These are phyloP conservation scores for Sphaerulina populicola DNA, from an alignment of 2,329 filamentous ascomycete genomes.

Conservation along the genomic window DNA sequence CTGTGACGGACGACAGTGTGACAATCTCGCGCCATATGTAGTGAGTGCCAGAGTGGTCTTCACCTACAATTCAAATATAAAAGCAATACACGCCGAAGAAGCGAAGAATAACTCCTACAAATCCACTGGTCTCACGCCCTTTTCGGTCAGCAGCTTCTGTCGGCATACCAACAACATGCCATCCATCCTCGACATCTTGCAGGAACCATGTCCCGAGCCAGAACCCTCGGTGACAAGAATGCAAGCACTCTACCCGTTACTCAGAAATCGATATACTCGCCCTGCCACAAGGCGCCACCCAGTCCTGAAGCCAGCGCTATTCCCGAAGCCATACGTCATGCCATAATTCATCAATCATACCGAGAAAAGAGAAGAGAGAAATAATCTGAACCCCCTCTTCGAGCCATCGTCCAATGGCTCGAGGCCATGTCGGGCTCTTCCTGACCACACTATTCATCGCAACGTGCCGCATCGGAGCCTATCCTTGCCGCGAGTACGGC, in stretches of 20 bases:
- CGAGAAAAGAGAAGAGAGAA: background rate
- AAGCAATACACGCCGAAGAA: background rate
- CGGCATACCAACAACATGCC: background rate
- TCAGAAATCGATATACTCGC: too few species aligned
- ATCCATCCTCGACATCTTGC: background rate
- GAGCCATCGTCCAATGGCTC: background rate
- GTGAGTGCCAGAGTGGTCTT: background rate
- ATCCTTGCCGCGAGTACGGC: slow-evolving; percentile 65
- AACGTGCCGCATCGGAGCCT: background rate
- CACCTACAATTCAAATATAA: background rate
- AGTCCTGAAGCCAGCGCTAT: background rate
- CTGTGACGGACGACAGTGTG: background rate
- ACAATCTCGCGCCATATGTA: background rate
- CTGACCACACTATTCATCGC: background rate
- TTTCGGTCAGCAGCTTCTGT: background rate
- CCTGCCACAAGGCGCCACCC: background rate
- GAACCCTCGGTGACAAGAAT: background rate
- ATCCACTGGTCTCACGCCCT: background rate
- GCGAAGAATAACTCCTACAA: background rate
- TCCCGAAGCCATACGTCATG: background rate
- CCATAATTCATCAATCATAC: background rate
- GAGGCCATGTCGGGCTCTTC: background rate
- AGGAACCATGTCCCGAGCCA: background rate
- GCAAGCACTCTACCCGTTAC: background rate
- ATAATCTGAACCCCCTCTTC: background rate